A percentile compares a stretch with the other conserved stretches of the same genome.
Conservation (phyloP, 495 filamentous ascomycete genomes). For the Penicillium pancosmium region DNA sequence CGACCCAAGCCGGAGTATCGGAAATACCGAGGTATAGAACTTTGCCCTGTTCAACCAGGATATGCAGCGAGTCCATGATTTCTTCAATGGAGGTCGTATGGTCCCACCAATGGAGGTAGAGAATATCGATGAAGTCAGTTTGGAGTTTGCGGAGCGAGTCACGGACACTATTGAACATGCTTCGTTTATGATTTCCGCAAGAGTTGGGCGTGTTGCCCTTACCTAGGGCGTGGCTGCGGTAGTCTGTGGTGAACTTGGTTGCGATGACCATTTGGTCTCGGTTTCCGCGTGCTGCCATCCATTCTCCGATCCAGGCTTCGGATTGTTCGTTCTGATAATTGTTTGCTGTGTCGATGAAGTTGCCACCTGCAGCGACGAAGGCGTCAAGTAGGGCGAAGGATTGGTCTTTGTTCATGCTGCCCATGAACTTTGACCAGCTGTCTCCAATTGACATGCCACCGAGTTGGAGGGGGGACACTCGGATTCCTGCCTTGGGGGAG, state of each 20-base stretch:
- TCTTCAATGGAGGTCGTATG: constrained; percentile 60
- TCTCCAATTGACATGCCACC: constrained; percentile 68
- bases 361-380: constrained; percentile 51
- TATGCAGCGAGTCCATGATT: constrained; percentile 61
- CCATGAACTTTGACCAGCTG: constrained; percentile 52
- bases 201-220: constrained; percentile 55
- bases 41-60: constrained; percentile 59
- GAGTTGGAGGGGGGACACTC: constrained; percentile 61
- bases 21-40: constrained; percentile 66
- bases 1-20: constrained; percentile 67
- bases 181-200: constrained; percentile 58
- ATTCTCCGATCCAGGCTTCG: constrained; percentile 62
- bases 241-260: constrained; percentile 64
- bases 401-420: constrained; percentile 49
- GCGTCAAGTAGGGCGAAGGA: constrained; percentile 57
- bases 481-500: constrained; percentile 58
- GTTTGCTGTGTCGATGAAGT: constrained; percentile 58
- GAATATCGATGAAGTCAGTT: constrained; percentile 66
- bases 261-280: constrained; percentile 72
- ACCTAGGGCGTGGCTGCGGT: constrained; percentile 31
- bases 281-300: constrained; percentile 55
- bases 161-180: constrained; percentile 56
- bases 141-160: constrained; percentile 61
- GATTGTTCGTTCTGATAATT: constrained; percentile 59
- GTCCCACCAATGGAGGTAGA: constrained; percentile 68